Percentiles rank a stretch among this genome's conserved stretches.
phyloP scores from a whole-genome alignment of 2,329 filamentous ascomycete species.

The Macrophomina phaseolina region DNA sequence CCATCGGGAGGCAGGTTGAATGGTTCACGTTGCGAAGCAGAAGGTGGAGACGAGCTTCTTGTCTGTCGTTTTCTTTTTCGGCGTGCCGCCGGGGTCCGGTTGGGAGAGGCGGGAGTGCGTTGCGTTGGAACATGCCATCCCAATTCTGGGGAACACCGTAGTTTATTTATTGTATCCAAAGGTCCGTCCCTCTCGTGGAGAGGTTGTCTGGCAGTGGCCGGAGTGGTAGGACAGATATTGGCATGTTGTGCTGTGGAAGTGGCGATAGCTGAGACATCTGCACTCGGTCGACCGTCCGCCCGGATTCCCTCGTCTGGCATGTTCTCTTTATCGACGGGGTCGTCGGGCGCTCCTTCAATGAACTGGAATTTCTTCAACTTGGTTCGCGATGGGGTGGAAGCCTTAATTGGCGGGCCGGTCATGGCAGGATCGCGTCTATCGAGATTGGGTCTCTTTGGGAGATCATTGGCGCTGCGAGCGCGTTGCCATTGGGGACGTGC shows the following conservation, averaged over 20 bases:
- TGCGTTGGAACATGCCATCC: slow-evolving; percentile 55
- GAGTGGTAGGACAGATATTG: slow-evolving; percentile 52
- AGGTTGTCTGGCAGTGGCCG: slow-evolving; percentile 64
- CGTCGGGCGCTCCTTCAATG: slow-evolving; percentile 43
- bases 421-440: slow-evolving; percentile 32
- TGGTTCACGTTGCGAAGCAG: slow-evolving; percentile 46
- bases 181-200: slow-evolving; percentile 66
- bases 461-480: slow-evolving; percentile 37
- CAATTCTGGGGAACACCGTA: slow-evolving; percentile 62
- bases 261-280: slow-evolving; percentile 31
- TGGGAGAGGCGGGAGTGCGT: slow-evolving; percentile 46
- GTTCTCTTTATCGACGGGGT: slow-evolving; percentile 54
- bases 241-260: slow-evolving; percentile 38
- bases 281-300: not conserved
- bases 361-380: slow-evolving; percentile 64
- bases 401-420: slow-evolving; percentile 50
- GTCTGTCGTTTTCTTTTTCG: slow-evolving; percentile 47
- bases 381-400: slow-evolving; percentile 59
- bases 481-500: slow-evolving; percentile 40
- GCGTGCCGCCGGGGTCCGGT: not conserved
- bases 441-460: slow-evolving; percentile 33
- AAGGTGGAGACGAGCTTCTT: slow-evolving; percentile 53
- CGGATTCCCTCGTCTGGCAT: not conserved
- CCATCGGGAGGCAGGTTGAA: slow-evolving; percentile 32
- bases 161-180: slow-evolving; percentile 51